Conservation (phyloP, 108 stramenopile genomes). For the Skeletonema tropicum region DNA sequence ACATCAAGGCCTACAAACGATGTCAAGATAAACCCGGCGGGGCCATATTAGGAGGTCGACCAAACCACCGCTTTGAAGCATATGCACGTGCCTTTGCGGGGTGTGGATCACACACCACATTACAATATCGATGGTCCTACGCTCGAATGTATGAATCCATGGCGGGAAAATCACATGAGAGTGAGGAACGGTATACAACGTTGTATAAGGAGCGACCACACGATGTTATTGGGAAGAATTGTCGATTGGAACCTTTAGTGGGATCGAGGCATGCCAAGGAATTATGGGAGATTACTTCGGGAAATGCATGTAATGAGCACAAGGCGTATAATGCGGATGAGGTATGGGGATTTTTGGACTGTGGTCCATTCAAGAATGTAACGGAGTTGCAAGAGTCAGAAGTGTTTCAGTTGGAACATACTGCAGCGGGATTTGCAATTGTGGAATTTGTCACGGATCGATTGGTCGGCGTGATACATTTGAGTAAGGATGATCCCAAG, state of each 20-base stretch:
- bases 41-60: conserved; percentile 63
- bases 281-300: conserved; percentile 69
- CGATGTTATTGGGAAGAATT: conserved; percentile 65
- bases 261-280: conserved; percentile 55
- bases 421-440: conserved; percentile 81
- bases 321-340: conserved; percentile 72
- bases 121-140: conserved; percentile 77
- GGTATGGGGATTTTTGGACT: conserved; percentile 83
- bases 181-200: conserved; percentile 59
- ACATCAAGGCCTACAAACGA: conserved; percentile 69
- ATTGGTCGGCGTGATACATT: conserved; percentile 65
- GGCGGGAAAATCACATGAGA: conserved; percentile 57
- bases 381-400: conserved; percentile 54
- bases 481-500: conserved; percentile 74
- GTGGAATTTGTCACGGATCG: conserved; percentile 69
- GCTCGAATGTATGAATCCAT: conserved; percentile 76
- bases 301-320: conserved; percentile 54
- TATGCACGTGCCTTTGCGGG: conserved; percentile 87
- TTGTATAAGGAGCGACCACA: conserved; percentile 56
- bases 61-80: conserved; percentile 82
- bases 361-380: conserved; percentile 67
- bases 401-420: conserved; percentile 63
- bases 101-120: conserved; percentile 58
- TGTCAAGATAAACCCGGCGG: conserved; percentile 89
- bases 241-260: conserved; percentile 75